A percentile compares a stretch with the other conserved stretches of the same genome.
Evolutionary conservation across 495 filamentous ascomycete species (phyloP).

Genomic region (Bacidia gigantensis): DNA sequence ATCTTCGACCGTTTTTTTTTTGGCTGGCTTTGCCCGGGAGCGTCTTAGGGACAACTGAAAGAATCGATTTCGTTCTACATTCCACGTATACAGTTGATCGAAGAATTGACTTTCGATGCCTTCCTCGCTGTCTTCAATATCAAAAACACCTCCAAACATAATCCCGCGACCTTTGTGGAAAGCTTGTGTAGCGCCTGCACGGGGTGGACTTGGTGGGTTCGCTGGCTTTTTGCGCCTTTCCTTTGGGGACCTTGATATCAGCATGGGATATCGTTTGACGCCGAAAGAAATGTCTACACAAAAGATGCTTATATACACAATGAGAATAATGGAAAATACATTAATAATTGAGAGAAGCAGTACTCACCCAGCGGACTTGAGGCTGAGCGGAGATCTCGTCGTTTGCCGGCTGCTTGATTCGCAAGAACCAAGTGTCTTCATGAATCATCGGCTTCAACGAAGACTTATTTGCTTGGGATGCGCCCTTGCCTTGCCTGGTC

Average conservation of each 20-base stretch:
- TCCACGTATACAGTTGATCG: conserved; percentile 77
- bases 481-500: conserved; percentile 47
- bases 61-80: conserved; percentile 84
- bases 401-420: conserved; percentile 55
- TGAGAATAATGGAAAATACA: too few relatives aligned
- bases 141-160: conserved; percentile 86
- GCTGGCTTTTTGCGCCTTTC: conserved; percentile 84
- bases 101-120: conserved; percentile 96
- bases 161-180: conserved; percentile 88
- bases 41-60: conserved; percentile 70
- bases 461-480: conserved; percentile 44
- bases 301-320: neutral
- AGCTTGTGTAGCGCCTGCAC: conserved; percentile 82
- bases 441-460: conserved; percentile 76
- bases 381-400: conserved; percentile 47
- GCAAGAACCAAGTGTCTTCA: conserved; percentile 86
- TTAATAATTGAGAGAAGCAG: too few relatives aligned
- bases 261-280: neutral
- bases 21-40: conserved; percentile 46
- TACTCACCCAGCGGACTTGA: conserved; percentile 55
- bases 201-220: conserved; percentile 69
- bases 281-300: neutral
- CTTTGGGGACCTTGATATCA: neutral
- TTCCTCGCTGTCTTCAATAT: conserved; percentile 87
- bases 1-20: conserved; percentile 41